Base-by-base conservation (phyloP, 2,329 filamentous ascomycete species). In the Chaetomium olivaceum region DNA sequence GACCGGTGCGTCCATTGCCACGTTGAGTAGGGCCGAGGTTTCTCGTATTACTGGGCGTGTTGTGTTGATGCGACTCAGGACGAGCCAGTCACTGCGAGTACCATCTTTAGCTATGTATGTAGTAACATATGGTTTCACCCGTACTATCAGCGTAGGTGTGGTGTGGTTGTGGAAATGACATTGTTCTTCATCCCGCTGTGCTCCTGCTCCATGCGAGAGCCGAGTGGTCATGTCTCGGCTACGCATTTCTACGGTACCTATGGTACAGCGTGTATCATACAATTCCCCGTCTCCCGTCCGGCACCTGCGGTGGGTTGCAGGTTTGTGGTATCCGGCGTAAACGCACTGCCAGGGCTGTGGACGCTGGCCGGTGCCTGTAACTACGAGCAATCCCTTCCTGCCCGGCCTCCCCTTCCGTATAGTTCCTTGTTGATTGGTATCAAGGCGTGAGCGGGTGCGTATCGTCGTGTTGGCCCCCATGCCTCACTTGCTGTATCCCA, bases 251-350 rank as follows among this genome's bases (percentile, higher is more conserved):
- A 63, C 58, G 31, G 16, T 63, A 43, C 29, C 8, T 36, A 1
- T 36, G 33, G 23, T 61, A 62, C 27, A 62, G 29, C 29, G 21
- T 39, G 21, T 60, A 63, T 58, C 61, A 46, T 63, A 64, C 62
- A 64, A 19, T 16, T 7, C 16, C 8, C 2, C n/a, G 27, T 8
- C 31, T 21, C n/a, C 21, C 4, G 16, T 16, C 39, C 7, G 39
- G 39, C 50, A 29, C 50, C 23, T 14, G 23, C 1, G 14, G 23
- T 25, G 9, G 6, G 48, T 4, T 48, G 19, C 31, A n/a, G 31
- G 31, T 1, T 36, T 36, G 46, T 23, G 39, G 39, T 12, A 23
- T 48, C n/a, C 46, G n/a, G 46, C 43, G 14, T 16, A 43, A 43
- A 43, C 16, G 5, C 39, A 43, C 39, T 43, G 39, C 39, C 39